Evolutionary conservation across 176 grass and related monocot genomes (phyloP).

Genomic region (Triticum aestivum): DNA sequence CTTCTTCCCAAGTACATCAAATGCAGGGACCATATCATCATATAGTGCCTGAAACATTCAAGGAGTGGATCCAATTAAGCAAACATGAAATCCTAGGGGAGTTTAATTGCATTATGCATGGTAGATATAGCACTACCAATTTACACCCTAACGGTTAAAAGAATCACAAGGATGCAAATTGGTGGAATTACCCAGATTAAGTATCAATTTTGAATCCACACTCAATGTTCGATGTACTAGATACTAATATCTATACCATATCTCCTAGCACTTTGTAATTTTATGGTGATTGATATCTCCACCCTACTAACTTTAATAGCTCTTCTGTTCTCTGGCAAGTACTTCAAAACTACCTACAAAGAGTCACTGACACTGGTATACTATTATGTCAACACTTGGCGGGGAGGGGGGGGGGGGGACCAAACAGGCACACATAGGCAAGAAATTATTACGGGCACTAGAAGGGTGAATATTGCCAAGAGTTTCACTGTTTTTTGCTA

Average conservation of each 20-base stretch:
- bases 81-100: slow-evolving; percentile 10
- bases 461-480: background rate
- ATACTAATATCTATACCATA: slow-evolving; percentile 3
- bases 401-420: background rate
- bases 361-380: background rate
- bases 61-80: background rate
- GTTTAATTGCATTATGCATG: background rate
- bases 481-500: background rate
- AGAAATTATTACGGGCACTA: slow-evolving; percentile 2
- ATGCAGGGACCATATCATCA: slow-evolving; percentile 78
- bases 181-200: background rate
- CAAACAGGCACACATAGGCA: background rate
- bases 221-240: background rate
- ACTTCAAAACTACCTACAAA: background rate
- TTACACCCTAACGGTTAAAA: background rate
- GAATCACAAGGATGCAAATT: background rate
- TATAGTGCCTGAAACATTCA: slow-evolving; percentile 64
- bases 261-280: background rate
- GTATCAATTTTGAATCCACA: slow-evolving; percentile 2
- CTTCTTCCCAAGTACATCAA: slow-evolving; percentile 82
- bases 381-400: background rate
- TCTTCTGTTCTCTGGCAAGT: background rate
- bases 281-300: background rate
- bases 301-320: background rate
- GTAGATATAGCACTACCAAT: slow-evolving; percentile 14